phyloP scores from a whole-genome alignment of 306 rosid genomes.

The Acacia confusa region DNA sequence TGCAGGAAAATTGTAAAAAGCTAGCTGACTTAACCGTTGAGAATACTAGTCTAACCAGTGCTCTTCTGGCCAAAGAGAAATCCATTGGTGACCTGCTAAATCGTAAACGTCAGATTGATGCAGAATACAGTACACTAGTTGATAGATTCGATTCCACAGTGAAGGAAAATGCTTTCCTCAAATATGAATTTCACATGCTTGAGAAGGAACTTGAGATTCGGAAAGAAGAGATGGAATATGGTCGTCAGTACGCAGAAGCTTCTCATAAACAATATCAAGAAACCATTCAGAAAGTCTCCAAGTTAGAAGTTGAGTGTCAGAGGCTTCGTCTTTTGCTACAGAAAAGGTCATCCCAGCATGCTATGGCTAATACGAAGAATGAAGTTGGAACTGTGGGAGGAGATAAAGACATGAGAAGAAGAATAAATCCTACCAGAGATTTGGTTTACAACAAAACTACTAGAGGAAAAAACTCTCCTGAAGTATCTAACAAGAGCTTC shows the following conservation, averaged over 20 bases:
- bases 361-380: constrained; percentile 4
- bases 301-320: constrained; percentile 79
- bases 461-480: constrained; percentile 43
- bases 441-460: constrained; percentile 34
- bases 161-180: constrained; percentile 74
- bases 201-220: constrained; percentile 79
- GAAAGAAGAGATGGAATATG: constrained; percentile 66
- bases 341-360: constrained; percentile 47
- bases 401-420: constrained; percentile 50
- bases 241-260: constrained; percentile 56
- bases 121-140: constrained; percentile 60
- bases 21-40: constrained; percentile 50
- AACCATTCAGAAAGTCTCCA: constrained; percentile 53
- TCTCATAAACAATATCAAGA: constrained; percentile 59
- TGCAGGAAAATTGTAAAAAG: constrained; percentile 44
- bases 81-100: constrained; percentile 46
- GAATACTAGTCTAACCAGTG: constrained; percentile 53
- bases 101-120: constrained; percentile 53
- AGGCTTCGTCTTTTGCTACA: constrained; percentile 52
- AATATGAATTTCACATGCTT: constrained; percentile 75
- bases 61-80: constrained; percentile 57
- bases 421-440: constrained; percentile 46
- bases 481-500: constrained; percentile 40
- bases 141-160: constrained; percentile 68
- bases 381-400: constrained; percentile 37